Evolutionary conservation across 108 stramenopile species (phyloP).

Genomic region (Pseudonitzschia multiseries): DNA sequence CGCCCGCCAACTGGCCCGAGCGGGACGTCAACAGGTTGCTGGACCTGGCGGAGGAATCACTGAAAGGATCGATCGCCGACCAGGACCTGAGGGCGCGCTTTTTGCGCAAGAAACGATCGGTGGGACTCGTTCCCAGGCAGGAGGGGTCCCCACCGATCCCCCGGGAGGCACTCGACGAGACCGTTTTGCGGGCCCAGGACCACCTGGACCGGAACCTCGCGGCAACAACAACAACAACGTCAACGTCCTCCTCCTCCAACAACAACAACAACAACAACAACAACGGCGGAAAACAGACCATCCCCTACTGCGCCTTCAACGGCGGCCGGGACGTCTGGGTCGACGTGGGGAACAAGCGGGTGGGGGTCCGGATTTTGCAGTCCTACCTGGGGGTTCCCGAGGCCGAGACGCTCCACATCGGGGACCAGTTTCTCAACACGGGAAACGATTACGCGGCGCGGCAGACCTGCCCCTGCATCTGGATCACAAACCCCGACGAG

Average conservation of each 20-base stretch:
- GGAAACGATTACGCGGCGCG: conserved; percentile 93
- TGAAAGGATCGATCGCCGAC: conserved; percentile 54
- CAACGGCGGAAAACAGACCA: background rate
- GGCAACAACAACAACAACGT: no score
- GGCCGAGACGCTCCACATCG: conserved; percentile 84
- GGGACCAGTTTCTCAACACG: conserved; percentile 89
- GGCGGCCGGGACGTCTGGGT: conserved; percentile 93
- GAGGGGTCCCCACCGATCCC: conserved; percentile 57
- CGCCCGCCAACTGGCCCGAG: conserved; percentile 85
- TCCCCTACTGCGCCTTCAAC: conserved; percentile 93
- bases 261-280: no score
- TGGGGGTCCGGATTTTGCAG: conserved; percentile 83
- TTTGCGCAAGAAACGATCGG: conserved; percentile 85
- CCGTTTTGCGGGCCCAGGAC: conserved; percentile 76
- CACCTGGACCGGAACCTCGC: conserved; percentile 40
- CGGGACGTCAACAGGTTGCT: conserved; percentile 61
- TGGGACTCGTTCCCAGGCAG: conserved; percentile 84
- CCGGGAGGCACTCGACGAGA: conserved; percentile 88
- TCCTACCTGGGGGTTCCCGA: conserved; percentile 75
- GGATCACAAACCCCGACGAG: conserved; percentile 91
- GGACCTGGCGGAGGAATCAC: conserved; percentile 65
- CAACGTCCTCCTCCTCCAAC: no score
- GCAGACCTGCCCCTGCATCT: conserved; percentile 82
- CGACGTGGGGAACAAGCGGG: conserved; percentile 92
- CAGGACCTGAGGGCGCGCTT: conserved; percentile 71